Evolutionary conservation across 202 grass and related monocot species (phyloP).

Genomic region (Brachypodium distachyon): DNA sequence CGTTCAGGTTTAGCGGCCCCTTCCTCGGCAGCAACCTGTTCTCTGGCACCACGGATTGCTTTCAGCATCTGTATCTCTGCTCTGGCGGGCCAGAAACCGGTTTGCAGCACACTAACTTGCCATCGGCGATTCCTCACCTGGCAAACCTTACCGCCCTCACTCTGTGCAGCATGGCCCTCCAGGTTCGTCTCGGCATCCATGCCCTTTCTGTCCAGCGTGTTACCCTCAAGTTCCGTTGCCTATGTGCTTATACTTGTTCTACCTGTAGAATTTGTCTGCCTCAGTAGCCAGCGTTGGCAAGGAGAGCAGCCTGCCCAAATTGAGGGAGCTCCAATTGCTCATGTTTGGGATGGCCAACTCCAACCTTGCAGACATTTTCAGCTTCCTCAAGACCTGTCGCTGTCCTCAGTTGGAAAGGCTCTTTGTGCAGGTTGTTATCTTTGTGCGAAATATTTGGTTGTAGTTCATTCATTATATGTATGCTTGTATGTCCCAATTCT

Average conservation of each 20-base stretch:
- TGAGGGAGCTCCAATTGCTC: constrained; percentile 75
- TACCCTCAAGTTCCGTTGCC: neutral
- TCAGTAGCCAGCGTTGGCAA: constrained; percentile 3
- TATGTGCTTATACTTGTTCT: neutral
- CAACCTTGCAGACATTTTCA: constrained; percentile 73
- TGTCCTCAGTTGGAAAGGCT: constrained; percentile 59
- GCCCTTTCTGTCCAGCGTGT: neutral
- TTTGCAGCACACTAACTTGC: constrained; percentile 59
- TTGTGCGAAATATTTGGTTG: neutral
- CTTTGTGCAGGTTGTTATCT: constrained; percentile 69
- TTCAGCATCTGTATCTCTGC: constrained; percentile 67
- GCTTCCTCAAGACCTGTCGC: constrained; percentile 60
- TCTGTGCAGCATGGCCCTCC: constrained; percentile 82
- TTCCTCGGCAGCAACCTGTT: constrained; percentile 54
- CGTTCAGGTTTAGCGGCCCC: constrained; percentile 55
- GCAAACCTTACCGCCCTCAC: constrained; percentile 63
- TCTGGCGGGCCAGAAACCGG: constrained; percentile 32
- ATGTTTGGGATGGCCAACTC: constrained; percentile 75
- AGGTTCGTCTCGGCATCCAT: constrained; percentile 34
- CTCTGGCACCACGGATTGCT: neutral
- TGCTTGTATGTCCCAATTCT: constrained; percentile 18
- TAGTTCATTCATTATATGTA: neutral
- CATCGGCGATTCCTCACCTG: constrained; percentile 22
- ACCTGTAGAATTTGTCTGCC: constrained; percentile 55
- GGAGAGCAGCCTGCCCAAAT: constrained; percentile 29